Conservation (phyloP, 1,284 basidiomycete genomes). For the Pascua guehoae region DNA sequence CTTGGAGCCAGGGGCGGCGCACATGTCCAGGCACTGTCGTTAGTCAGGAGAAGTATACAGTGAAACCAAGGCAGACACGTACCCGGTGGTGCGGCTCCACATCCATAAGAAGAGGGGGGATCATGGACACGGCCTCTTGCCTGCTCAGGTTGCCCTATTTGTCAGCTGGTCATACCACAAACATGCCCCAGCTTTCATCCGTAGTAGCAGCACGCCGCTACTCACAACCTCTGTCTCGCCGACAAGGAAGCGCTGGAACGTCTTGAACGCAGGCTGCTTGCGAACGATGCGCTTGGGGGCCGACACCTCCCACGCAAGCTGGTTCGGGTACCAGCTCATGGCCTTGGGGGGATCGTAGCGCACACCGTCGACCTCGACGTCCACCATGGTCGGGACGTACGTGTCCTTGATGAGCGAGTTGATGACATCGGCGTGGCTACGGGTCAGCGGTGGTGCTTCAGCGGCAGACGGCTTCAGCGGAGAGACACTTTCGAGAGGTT, state of each 20-base stretch:
- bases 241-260: slow-evolving; percentile 93
- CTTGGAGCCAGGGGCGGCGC: slow-evolving; percentile 98
- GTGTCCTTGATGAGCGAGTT: slow-evolving; percentile 68
- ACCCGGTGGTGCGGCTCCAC: slow-evolving; percentile 85
- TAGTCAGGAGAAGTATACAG: not conserved
- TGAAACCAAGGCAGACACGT: slow-evolving; percentile 23
- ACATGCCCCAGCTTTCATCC: not conserved
- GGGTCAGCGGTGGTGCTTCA: slow-evolving; percentile 1
- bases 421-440: slow-evolving; percentile 67
- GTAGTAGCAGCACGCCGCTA: slow-evolving; percentile 11
- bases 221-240: slow-evolving; percentile 94
- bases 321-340: slow-evolving; percentile 89
- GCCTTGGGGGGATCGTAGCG: slow-evolving; percentile 68
- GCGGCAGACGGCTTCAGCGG: too few relatives aligned
- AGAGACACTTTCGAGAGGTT: too few relatives aligned
- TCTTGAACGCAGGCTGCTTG: slow-evolving; percentile 89
- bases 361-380: slow-evolving; percentile 70
- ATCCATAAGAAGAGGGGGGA: slow-evolving; percentile 91
- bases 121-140: slow-evolving; percentile 98
- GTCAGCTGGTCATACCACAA: not conserved
- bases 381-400: slow-evolving; percentile 73
- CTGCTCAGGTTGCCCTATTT: slow-evolving; percentile 86
- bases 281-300: slow-evolving; percentile 85
- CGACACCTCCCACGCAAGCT: slow-evolving; percentile 92
- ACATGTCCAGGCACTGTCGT: slow-evolving; percentile 87